Percentiles rank a stretch among this genome's conserved stretches.
Evolutionary conservation across 1,284 basidiomycete genomes (phyloP).

Genomic region (Irpex rosettiformis): DNA sequence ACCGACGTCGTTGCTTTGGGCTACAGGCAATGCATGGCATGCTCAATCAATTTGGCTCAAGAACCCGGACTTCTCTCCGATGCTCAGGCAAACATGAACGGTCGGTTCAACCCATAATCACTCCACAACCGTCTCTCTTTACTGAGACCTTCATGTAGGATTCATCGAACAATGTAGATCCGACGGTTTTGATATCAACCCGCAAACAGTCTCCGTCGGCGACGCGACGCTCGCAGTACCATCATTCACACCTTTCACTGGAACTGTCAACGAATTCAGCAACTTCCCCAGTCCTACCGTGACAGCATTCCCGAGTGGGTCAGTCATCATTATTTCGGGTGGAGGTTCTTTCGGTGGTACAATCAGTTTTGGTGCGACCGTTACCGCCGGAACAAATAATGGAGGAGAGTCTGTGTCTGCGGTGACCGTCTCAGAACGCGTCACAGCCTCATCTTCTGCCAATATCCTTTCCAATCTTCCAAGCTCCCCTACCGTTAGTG

Average conservation of each 20-base stretch:
- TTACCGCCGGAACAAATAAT: neutral
- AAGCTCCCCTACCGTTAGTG: neutral
- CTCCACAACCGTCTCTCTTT: neutral
- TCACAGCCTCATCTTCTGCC: neutral
- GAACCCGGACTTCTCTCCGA: neutral
- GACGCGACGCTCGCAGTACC: conserved; percentile 1
- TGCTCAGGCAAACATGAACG: conserved; percentile 8
- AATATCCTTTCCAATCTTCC: neutral
- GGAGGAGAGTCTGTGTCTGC: neutral
- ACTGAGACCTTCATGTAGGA: neutral
- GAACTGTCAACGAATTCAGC: neutral
- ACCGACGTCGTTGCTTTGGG: conserved; percentile 6
- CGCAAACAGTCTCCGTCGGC: conserved; percentile 5
- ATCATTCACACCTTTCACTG: neutral
- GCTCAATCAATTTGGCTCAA: conserved; percentile 3
- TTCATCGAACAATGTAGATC: conserved; percentile 8
- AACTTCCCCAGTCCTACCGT: neutral
- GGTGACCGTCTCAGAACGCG: neutral
- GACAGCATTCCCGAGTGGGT: neutral
- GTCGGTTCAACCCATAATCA: neutral
- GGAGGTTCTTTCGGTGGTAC: neutral
- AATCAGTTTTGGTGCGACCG: neutral
- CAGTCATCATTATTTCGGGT: neutral
- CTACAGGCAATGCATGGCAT: conserved; percentile 9
- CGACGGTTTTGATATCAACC: conserved; percentile 6